Evolutionary conservation across 345 rosid species (phyloP).

Genomic region (Sisymbrium altissimum): DNA sequence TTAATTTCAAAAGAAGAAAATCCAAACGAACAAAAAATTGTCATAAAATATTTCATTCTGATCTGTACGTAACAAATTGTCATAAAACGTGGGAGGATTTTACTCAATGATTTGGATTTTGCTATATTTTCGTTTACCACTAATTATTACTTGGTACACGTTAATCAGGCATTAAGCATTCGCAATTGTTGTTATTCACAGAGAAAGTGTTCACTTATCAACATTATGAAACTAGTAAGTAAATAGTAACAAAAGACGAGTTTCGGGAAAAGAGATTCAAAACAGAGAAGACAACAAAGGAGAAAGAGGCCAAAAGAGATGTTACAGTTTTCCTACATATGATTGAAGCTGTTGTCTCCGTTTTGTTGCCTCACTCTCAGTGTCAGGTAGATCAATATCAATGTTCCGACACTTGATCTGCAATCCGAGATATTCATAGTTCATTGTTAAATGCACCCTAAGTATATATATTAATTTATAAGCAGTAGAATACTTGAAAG

Average conservation of each 20-base stretch:
- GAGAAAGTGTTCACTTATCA: conserved; percentile 15
- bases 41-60: no score
- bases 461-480: neutral
- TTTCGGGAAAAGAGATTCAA: neutral
- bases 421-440: neutral
- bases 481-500: no score
- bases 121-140: no score
- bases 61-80: no score
- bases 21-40: no score
- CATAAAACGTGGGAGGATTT: no score
- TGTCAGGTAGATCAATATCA: conserved; percentile 82
- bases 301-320: neutral
- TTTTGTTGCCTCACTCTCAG: conserved; percentile 65
- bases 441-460: neutral
- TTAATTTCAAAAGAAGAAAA: no score
- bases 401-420: conserved; percentile 91
- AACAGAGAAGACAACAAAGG: conserved; percentile 17
- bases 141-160: neutral
- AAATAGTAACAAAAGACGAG: conserved; percentile 19
- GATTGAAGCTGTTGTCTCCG: conserved; percentile 48
- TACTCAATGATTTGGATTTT: neutral
- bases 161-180: neutral
- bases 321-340: conserved; percentile 34
- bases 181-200: conserved; percentile 15
- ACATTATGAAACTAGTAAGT: conserved; percentile 23